These are phyloP conservation scores for Chaetomium cochliodes DNA, from an alignment of 495 filamentous ascomycete species.

Conservation along the genomic window DNA sequence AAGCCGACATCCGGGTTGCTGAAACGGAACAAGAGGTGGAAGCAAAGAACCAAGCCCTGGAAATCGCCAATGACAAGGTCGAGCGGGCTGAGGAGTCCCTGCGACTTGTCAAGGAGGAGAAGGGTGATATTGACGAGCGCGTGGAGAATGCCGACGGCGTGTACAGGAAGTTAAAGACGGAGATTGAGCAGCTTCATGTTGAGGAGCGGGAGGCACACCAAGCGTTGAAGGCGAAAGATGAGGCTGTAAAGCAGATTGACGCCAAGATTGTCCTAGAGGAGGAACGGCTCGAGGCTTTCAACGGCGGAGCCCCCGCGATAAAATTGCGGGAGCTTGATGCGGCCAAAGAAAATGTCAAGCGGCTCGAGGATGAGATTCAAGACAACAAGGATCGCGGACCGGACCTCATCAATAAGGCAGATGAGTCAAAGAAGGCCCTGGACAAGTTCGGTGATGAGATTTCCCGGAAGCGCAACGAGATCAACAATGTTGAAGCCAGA, in stretches of 20 bases:
- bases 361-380: conserved; percentile 40
- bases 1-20: conserved; percentile 34
- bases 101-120: conserved; percentile 32
- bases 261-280: conserved; percentile 45
- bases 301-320: conserved; percentile 46
- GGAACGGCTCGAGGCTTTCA: conserved; percentile 52
- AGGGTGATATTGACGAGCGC: conserved; percentile 41
- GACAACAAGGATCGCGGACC: conserved; percentile 36
- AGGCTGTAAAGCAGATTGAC: conserved; percentile 40
- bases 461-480: conserved; percentile 47
- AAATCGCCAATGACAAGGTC: conserved; percentile 34
- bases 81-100: conserved; percentile 30
- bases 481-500: conserved; percentile 47
- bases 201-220: conserved; percentile 51
- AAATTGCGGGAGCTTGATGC: conserved; percentile 46
- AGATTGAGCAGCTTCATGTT: conserved; percentile 38
- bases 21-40: conserved; percentile 28
- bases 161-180: conserved; percentile 34
- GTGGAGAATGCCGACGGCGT: conserved; percentile 39
- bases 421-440: conserved; percentile 46
- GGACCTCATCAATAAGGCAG: conserved; percentile 35
- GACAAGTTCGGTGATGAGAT: conserved; percentile 39
- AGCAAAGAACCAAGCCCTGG: conserved; percentile 34
- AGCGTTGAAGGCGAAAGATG: conserved; percentile 36
- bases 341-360: conserved; percentile 50